Evolutionary conservation across 768 basidiomycete species (phyloP), one percentile per base, ranked within the genome.

Genomic region (Botryobasidium botryosum): DNA sequence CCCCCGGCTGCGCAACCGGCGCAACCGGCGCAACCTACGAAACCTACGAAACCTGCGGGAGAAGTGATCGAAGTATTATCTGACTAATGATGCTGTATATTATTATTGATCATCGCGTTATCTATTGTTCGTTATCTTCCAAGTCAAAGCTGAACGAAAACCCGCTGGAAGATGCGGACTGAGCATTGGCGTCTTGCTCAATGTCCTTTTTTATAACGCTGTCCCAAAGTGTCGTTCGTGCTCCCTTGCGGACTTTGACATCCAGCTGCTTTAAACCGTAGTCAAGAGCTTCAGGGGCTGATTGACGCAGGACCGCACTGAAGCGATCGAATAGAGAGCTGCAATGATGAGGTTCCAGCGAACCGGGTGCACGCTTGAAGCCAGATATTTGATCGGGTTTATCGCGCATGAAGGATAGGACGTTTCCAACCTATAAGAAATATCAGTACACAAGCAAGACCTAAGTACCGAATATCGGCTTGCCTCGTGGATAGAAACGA

Each of bases 301-400:
- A 36, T 35, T 25, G 24, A 18, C 17, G 18, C 1, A 56, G 38
- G 23, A 47, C 49, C 12, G 31, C 38, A 13, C 32, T 26, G 26
- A 57, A 54, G 13, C 45, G 36, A 8, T 32, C 45, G 35, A 45
- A 52, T 10, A 53, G 38, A 18, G 8, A 33, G 5, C 12, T 13
- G n/a, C n/a, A n/a, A n/a, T n/a, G n/a, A n/a, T n/a, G n/a, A 17
- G 29, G 15, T 15, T 28, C 20, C 24, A 45, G 38, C 18, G 40
- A 38, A 5, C 44, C 28, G n/a, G n/a, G n/a, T n/a, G n/a, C n/a
- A n/a, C n/a, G n/a, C 44, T 52, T 52, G 40, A 58, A 58, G 20
- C 57, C 57, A 4, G 54, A 55, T 5, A 56, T 45, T 29, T 58
- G 57, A 18, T 52, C 52, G 18, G 53, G 40, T 28, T 44, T 45